Conservation (phyloP, 1,139 yeast species). For the Yamadazyma diddensiae region DNA sequence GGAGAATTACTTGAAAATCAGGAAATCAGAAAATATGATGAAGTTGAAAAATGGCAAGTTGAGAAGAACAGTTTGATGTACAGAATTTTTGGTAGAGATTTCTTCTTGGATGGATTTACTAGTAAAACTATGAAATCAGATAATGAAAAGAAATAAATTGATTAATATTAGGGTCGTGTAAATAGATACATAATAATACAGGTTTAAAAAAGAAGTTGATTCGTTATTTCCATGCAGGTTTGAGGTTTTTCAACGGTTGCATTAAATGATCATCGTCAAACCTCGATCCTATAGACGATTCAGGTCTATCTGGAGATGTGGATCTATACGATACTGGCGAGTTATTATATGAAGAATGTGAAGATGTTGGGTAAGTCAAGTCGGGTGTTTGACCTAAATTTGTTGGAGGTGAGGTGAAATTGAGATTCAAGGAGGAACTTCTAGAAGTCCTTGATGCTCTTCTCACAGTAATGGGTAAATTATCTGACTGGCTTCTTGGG, state of each 20-base stretch:
- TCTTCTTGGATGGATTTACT: constrained; percentile 46
- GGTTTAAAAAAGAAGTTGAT: not conserved
- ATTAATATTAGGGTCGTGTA: not conserved
- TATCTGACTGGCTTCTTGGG: constrained; percentile 7
- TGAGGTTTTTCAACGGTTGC: constrained; percentile 23
- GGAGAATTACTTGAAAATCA: constrained; percentile 40
- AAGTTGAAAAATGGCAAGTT: constrained; percentile 39
- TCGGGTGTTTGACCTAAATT: constrained; percentile 15
- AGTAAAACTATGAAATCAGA: constrained; percentile 34
- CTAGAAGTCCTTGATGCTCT: constrained; percentile 6
- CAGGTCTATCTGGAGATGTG: constrained; percentile 36
- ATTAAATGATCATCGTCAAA: constrained; percentile 33
- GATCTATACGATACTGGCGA: constrained; percentile 19
- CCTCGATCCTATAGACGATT: constrained; percentile 34
- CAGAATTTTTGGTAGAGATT: constrained; percentile 41
- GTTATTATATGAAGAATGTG: constrained; percentile 8
- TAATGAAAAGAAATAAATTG: constrained; percentile 2
- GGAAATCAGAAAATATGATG: constrained; percentile 34
- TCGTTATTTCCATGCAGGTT: constrained; percentile 28
- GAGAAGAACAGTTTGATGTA: constrained; percentile 39
- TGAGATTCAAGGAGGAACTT: constrained; percentile 10
- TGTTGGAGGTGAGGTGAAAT: constrained; percentile 12
- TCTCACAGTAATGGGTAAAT: not conserved
- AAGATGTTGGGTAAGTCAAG: constrained; percentile 13
- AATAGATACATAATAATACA: constrained; percentile 4